Base-by-base conservation (phyloP, 2,329 filamentous ascomycete genomes). In the Sphaerostilbella broomeana region DNA sequence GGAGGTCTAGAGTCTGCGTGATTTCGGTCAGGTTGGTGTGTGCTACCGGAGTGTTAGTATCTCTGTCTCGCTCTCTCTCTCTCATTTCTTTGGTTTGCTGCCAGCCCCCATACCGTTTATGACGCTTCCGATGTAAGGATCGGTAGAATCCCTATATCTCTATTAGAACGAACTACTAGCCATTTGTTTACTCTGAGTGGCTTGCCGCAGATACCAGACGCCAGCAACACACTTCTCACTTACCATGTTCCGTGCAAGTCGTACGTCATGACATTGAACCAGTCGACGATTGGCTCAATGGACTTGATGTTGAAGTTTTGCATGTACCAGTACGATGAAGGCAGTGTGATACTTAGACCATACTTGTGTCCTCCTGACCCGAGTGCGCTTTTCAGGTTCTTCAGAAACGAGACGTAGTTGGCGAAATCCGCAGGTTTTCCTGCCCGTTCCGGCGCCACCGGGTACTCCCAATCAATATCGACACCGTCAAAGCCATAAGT, bases 1-100 rank as follows among this genome's bases (percentile, higher is more conserved):
- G 49, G 0, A 74, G 62, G 3, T 72, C 61, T 0, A 72, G 43
- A 0, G 53, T 57, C 1, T 45, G n/a, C 2, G 69, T 46, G 20
- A 72, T 70, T 44, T 72, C 68, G 3, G 67, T 68, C 2, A 72
- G 40, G 45, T 73, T 71, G 1, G 68, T 70, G 42, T 73, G 70
- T 0, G 57, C 49, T 11, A 55, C 43, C 5, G 63, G 52, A 12
- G n/a, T n/a, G n/a, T n/a, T n/a, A n/a, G n/a, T n/a, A n/a, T n/a
- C n/a, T n/a, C n/a, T n/a, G n/a, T n/a, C n/a, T n/a, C n/a, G n/a
- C n/a, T n/a, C n/a, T n/a, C n/a, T n/a, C n/a, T n/a, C n/a, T n/a
- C n/a, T n/a, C n/a, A n/a, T n/a, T n/a, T n/a, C n/a, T n/a, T n/a
- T n/a, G n/a, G n/a, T n/a, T n/a, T n/a, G n/a, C n/a, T n/a, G n/a